Evolutionary conservation across 345 rosid genomes (phyloP).

Genomic region (Citrus glauca): DNA sequence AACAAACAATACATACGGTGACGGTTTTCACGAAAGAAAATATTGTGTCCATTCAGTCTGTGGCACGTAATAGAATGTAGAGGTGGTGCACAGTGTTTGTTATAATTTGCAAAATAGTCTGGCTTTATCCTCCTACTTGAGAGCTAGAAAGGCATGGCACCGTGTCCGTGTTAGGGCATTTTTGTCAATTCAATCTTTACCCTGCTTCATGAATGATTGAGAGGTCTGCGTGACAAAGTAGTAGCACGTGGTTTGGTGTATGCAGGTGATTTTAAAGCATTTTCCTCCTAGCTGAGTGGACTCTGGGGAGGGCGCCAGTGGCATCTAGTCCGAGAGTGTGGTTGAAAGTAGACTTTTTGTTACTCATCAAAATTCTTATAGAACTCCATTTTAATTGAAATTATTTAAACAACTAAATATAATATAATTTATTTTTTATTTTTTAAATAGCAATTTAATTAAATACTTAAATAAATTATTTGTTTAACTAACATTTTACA

Average conservation of each 20-base stretch:
- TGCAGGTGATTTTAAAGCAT: not conserved
- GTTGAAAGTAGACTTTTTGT: too few species aligned
- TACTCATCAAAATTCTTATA: too few species aligned
- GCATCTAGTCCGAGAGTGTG: not conserved
- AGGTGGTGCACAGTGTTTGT: not conserved
- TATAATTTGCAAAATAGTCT: too few species aligned
- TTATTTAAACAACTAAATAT: too few species aligned
- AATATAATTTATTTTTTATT: too few species aligned
- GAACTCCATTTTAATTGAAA: too few species aligned
- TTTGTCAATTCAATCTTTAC: not conserved
- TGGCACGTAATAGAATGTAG: constrained; percentile 13
- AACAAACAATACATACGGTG: not conserved
- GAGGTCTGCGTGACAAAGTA: too few species aligned
- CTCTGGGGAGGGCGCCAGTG: not conserved
- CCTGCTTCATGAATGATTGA: not conserved
- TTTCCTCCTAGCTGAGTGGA: not conserved
- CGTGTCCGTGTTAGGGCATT: not conserved
- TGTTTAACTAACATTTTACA: too few species aligned
- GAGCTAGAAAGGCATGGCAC: not conserved
- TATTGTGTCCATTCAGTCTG: not conserved
- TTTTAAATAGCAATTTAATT: too few species aligned
- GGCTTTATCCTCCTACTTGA: too few species aligned
- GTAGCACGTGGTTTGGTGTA: not conserved
- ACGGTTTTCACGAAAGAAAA: not conserved
- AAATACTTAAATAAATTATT: too few species aligned